Conservation (phyloP, 1,284 basidiomycete species). For the Cerioporus squamosus region DNA sequence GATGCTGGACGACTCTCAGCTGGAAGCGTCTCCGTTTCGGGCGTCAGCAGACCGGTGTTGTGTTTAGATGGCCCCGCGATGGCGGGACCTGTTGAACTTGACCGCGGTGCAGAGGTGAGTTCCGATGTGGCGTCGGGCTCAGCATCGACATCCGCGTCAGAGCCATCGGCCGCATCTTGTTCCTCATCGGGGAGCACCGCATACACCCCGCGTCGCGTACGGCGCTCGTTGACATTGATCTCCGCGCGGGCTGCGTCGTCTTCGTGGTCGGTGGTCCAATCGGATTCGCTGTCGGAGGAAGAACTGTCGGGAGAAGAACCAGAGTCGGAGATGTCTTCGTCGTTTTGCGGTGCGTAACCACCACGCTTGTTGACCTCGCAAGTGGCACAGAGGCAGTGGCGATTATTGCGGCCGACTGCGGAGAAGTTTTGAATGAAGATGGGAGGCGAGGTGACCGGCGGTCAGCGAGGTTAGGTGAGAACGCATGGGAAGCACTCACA, state of each 20-base stretch:
- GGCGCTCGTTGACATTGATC: constrained; percentile 67
- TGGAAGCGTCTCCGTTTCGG: constrained; percentile 35
- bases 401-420: constrained; percentile 84
- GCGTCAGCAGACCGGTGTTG: constrained; percentile 37
- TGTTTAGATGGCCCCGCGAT: constrained; percentile 25
- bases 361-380: constrained; percentile 81
- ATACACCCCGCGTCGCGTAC: constrained; percentile 79
- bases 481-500: constrained; percentile 53
- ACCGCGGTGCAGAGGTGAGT: constrained; percentile 43
- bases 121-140: constrained; percentile 49
- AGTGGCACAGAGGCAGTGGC: constrained; percentile 88
- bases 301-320: constrained; percentile 25
- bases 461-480: background rate
- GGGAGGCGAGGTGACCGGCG: background rate
- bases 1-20: constrained; percentile 18
- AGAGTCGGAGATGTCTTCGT: constrained; percentile 49
- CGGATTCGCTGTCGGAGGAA: constrained; percentile 36
- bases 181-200: constrained; percentile 63
- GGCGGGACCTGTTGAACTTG: constrained; percentile 32
- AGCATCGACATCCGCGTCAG: constrained; percentile 46
- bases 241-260: constrained; percentile 28
- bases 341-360: constrained; percentile 70
- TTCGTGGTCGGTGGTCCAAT: constrained; percentile 39
- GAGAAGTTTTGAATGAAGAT: background rate
- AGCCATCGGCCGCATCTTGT: constrained; percentile 39